These are phyloP conservation scores for Hypoxylon sp. DNA, from an alignment of 2,329 filamentous ascomycete genomes.

Conservation along the genomic window DNA sequence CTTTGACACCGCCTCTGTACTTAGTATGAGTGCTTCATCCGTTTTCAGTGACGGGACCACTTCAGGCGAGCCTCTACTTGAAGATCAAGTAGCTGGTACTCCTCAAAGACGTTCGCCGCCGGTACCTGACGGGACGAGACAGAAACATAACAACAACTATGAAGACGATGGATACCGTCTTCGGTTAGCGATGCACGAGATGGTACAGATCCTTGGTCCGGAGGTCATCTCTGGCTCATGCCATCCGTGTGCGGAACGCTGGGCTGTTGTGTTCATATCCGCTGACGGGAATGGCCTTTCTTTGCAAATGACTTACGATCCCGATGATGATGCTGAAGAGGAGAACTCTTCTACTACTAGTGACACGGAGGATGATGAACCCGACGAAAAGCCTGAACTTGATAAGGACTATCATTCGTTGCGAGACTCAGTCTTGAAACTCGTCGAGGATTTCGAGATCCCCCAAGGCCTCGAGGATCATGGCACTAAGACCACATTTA, in stretches of 20 bases:
- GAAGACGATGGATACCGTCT: conserved; percentile 77
- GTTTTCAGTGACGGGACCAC: conserved; percentile 79
- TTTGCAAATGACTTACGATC: conserved; percentile 80
- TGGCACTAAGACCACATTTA: conserved; percentile 74
- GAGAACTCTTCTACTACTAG: conserved; percentile 74
- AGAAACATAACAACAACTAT: conserved; percentile 65
- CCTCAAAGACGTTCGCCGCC: conserved; percentile 71
- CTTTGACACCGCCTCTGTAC: conserved; percentile 77
- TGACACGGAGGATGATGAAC: conserved; percentile 74
- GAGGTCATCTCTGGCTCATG: conserved; percentile 77
- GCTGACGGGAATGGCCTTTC: conserved; percentile 79
- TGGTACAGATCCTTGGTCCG: conserved; percentile 75
- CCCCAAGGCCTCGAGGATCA: conserved; percentile 75
- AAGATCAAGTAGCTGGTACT: conserved; percentile 66
- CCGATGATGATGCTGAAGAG: conserved; percentile 74
- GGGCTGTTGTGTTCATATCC: conserved; percentile 86
- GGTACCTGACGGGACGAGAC: conserved; percentile 61
- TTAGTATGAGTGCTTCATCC: conserved; percentile 81
- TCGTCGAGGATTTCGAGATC: conserved; percentile 87
- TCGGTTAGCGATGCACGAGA: conserved; percentile 77
- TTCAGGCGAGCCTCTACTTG: conserved; percentile 74
- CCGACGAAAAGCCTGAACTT: conserved; percentile 72
- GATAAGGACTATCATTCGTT: conserved; percentile 86
- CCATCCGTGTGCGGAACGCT: conserved; percentile 86
- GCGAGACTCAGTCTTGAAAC: conserved; percentile 83